phyloP scores from a whole-genome alignment of 78 protist genomes.

The slime mould (Dictyostelium discoideum) region DNA sequence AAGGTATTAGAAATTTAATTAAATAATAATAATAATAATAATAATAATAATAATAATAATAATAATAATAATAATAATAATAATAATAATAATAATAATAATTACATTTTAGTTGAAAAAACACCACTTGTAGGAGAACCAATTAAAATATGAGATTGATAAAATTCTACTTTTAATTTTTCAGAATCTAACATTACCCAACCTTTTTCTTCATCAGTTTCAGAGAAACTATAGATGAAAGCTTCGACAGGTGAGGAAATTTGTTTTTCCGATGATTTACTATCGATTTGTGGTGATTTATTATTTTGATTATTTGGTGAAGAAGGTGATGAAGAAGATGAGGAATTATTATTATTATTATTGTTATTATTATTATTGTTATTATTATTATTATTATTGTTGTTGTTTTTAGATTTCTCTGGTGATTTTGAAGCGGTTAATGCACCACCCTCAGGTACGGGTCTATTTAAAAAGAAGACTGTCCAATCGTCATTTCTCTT shows the following conservation, averaged over 20 bases:
- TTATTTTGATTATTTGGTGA: conserved; percentile 9
- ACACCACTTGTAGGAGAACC: not conserved
- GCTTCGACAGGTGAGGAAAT: conserved; percentile 30
- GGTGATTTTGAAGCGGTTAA: not conserved
- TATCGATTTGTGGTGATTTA: not conserved
- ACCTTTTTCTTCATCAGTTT: conserved; percentile 62
- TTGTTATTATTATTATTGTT: not conserved
- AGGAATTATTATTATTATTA: not conserved
- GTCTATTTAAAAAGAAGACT: conserved; percentile 86
- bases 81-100: not conserved
- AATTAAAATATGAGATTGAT: conserved; percentile 21
- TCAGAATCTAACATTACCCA: conserved; percentile 76
- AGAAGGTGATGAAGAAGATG: not conserved
- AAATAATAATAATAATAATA: too few species aligned
- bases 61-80: too few species aligned
- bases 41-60: too few species aligned
- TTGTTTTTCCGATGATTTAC: conserved; percentile 14
- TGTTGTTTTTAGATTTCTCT: conserved; percentile 16
- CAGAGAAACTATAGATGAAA: conserved; percentile 69
- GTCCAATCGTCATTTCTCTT: conserved; percentile 92
- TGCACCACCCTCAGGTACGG: conserved; percentile 59
- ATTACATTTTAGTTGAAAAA: conserved; percentile 49
- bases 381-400: not conserved
- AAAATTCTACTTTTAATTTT: conserved; percentile 41
- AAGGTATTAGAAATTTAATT: not conserved